phyloP scores from a whole-genome alignment of 106 monocot species.

The Allium fistulosum region DNA sequence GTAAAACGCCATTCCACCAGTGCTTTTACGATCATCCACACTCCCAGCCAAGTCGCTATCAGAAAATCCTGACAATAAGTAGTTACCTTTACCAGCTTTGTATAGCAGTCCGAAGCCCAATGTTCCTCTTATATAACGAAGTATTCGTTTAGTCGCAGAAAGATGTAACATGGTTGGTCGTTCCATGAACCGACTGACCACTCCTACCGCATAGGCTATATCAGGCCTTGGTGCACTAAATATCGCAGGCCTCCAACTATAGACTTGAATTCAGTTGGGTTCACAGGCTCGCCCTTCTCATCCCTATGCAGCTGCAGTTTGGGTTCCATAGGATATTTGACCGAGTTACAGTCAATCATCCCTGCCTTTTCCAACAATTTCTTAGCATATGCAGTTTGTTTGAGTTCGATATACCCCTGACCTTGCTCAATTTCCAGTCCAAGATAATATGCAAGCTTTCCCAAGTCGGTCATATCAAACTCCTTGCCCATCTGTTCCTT shows the following conservation, averaged over 20 bases:
- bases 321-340: not conserved
- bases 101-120: not conserved
- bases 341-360: not conserved
- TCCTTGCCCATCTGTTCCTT: not conserved
- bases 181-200: conserved; percentile 12
- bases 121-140: conserved; percentile 7
- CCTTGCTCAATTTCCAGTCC: conserved; percentile 9
- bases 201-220: conserved; percentile 2
- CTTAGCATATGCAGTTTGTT: not conserved
- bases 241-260: conserved; percentile 9
- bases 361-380: not conserved
- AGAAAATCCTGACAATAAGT: not conserved
- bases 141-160: not conserved
- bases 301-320: not conserved
- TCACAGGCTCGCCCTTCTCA: not conserved
- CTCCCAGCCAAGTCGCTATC: conserved; percentile 5
- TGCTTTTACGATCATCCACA: conserved; percentile 3
- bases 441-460: conserved; percentile 4
- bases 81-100: not conserved
- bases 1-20: not conserved
- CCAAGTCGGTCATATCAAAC: conserved; percentile 17
- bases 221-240: conserved; percentile 3
- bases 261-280: not conserved
- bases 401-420: not conserved
- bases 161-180: not conserved